Evolutionary conservation across 345 rosid species (phyloP).

Genomic region (Kandelia obovata): DNA sequence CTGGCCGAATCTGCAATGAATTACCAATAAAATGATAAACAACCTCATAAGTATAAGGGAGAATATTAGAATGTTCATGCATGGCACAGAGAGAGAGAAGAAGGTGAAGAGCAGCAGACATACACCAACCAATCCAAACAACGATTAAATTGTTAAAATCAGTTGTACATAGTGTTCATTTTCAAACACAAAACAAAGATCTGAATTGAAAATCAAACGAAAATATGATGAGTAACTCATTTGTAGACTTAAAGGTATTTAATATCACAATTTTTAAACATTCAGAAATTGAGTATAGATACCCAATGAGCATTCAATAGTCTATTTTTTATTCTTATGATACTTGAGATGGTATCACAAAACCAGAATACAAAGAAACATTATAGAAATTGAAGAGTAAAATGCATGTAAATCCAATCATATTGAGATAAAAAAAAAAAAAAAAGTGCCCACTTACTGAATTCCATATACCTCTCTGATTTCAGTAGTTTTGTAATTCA

Average conservation of each 20-base stretch:
- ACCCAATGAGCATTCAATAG: not conserved
- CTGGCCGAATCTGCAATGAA: slow-evolving; percentile 74
- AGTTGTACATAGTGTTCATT: no score
- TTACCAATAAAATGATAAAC: not conserved
- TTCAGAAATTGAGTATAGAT: not conserved
- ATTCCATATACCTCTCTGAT: no score
- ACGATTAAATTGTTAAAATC: no score
- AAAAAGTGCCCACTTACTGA: not conserved
- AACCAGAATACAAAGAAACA: not conserved
- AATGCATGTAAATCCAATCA: not conserved
- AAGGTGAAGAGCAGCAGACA: no score
- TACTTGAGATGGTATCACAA: not conserved
- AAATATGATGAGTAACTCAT: no score
- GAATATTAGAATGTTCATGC: not conserved
- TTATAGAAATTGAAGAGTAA: not conserved
- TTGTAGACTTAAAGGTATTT: no score
- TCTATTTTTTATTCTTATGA: not conserved
- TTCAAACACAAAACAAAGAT: no score
- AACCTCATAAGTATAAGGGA: not conserved
- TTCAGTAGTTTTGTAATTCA: no score
- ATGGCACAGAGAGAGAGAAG: no score
- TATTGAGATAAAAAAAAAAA: not conserved
- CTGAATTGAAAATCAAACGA: no score
- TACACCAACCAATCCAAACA: no score
- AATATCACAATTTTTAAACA: no score